Evolutionary conservation across 2,329 filamentous ascomycete species (phyloP), one percentile per base, ranked within the genome.

Genomic region (Cladosporium sphaerospermum): DNA sequence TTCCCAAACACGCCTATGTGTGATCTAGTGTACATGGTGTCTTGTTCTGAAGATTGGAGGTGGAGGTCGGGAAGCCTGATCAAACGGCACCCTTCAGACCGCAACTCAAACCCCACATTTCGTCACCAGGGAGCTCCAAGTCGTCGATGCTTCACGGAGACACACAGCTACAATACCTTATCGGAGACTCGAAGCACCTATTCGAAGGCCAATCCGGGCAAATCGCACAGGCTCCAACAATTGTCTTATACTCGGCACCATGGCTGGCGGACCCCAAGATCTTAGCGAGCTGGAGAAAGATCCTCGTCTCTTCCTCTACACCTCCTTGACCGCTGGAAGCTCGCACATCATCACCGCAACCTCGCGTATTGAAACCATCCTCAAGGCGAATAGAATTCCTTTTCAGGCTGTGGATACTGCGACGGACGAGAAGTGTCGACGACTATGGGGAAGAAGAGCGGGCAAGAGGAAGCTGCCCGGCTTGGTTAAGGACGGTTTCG

Each of bases 321-420:
- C 93, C 56, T 97, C 92, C 50, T 80, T 99, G 53, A 97, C 93
- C 16, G 89, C 93, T 55, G 93, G 93, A 59, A 96, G 90, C 39
- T 95, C 90, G 19, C 90, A 96, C 71, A 96, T 97, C 69, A 85
- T 97, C 66, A 97, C 93, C 39, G 93, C 91, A 23, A 97, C 93
- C 1, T 95, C 91, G 52, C 88, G 93, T 45, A 83, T 99, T 61
- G 92, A 99, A 73, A 96, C 91, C 10, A 97, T 99, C 66, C 80
- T 99, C 56, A 92, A 89, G 67, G 91, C 90, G 58, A 96, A 97
- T 77, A 87, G 87, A 62, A 86, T 99, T 54, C 89, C 90, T 9
- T 99, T 97, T 76, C 89, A 89, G 69, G 90, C 89, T 59, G 78
- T 96, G 66, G 93, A 99, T 71, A 82, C 93, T 41, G 89, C 92